Base-by-base conservation (phyloP, 73 alveolate species). In the Uronychia binucleata region DNA sequence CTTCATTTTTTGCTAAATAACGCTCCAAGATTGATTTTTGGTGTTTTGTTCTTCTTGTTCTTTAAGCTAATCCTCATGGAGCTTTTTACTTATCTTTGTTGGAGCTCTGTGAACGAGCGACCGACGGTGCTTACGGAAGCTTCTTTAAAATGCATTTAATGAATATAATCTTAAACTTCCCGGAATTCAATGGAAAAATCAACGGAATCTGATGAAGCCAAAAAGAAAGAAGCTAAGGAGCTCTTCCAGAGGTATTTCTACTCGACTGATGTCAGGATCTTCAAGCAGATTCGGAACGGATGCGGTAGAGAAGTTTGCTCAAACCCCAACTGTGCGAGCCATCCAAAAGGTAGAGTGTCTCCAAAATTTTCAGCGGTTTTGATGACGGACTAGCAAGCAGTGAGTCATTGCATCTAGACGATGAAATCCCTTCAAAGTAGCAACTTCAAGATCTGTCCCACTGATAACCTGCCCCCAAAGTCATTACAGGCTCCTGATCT, bases 281-380 rank as follows among this genome's bases (percentile, higher is more conserved):
- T 86, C 30, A 30, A 19, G 30, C 75, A 86, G 34, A 78, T 86
- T 31, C 77, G 30, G 34, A 26, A 28, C 0, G 92, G 92, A 1
- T 86, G 92, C 83, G 30, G 57, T 31, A 86, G 78, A 78, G 82
- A 86, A n/a, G n/a, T 86, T 8, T 86, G 92, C 78, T 86, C 31
- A 46, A 57, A 58, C 29, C 29, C 57, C 27, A 78, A 78, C 59
- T 86, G 92, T 78, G n/a, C 26, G n/a, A 78, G 59, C 32, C 58
- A 86, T 75, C 33, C 8, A 0, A 34, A 76, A 11, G 79, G 87
- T 86, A 77, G n/a, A n/a, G n/a, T n/a, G n/a, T n/a, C 57, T 86
- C 30, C 34, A 27, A 25, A 5, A 14, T 1, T 26, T 11, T 13
- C 28, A 80, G 58, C 8, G 28, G 27, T 58, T 80, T 25, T 8